Percentiles rank a stretch among this genome's conserved stretches.
phyloP scores from a whole-genome alignment of 495 filamentous ascomycete species.

The Chaetomidium leptoderma region DNA sequence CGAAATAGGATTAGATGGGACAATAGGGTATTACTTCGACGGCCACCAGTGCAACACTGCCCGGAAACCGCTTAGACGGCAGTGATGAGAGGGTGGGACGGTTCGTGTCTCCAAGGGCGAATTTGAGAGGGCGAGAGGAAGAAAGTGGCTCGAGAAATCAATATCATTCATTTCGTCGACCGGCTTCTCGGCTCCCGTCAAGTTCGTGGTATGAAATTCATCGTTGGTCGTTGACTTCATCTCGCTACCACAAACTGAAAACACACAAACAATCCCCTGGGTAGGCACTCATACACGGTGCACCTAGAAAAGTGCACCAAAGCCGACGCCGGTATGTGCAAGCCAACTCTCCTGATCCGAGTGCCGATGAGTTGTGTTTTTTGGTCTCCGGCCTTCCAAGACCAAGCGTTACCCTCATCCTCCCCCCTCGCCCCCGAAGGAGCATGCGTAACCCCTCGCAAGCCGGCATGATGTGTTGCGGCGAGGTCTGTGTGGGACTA shows the following conservation, averaged over 20 bases:
- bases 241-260: conserved; percentile 8
- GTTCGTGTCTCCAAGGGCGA: too few relatives aligned
- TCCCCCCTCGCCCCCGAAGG: not conserved
- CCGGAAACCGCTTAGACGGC: too few relatives aligned
- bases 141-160: not conserved
- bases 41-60: too few relatives aligned
- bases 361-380: not conserved
- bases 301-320: conserved; percentile 8
- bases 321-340: conserved; percentile 22
- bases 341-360: conserved; percentile 6
- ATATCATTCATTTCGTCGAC: conserved; percentile 6
- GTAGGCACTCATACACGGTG: not conserved
- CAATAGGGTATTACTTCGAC: too few relatives aligned
- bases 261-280: conserved; percentile 16
- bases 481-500: not conserved
- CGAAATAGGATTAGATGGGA: too few relatives aligned
- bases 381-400: not conserved
- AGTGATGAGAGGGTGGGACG: too few relatives aligned
- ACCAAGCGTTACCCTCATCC: not conserved
- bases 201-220: conserved; percentile 14
- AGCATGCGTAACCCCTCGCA: not conserved
- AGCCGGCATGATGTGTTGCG: not conserved
- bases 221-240: conserved; percentile 26
- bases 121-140: not conserved
- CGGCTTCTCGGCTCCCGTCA: not conserved